Conservation (phyloP, 805 yeast species). For the Jamesozyma lodderae region DNA sequence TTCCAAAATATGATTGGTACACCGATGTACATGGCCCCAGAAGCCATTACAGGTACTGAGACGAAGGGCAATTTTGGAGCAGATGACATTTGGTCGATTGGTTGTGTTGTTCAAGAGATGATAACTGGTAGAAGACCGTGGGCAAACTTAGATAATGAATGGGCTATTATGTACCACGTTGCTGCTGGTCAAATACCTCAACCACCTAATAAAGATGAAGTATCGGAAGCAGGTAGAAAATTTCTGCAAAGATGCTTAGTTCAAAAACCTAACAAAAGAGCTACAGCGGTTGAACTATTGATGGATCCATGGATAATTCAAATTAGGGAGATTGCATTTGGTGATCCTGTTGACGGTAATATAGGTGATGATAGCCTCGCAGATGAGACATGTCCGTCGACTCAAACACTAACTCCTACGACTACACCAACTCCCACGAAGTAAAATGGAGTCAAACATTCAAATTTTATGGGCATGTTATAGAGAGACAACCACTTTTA, state of each 20-base stretch:
- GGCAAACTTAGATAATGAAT: conserved; percentile 95
- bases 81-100: conserved; percentile 89
- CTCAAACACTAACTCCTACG: no score
- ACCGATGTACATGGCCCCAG: conserved; percentile 99
- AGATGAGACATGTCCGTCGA: no score
- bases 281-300: conserved; percentile 75
- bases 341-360: not conserved
- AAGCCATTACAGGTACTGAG: conserved; percentile 74
- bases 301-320: conserved; percentile 84
- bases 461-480: no score
- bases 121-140: conserved; percentile 95
- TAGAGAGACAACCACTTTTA: no score
- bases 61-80: conserved; percentile 33
- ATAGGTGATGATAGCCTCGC: no score
- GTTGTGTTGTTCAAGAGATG: conserved; percentile 95
- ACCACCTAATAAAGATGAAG: conserved; percentile 69
- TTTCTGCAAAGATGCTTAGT: conserved; percentile 73
- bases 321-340: conserved; percentile 63
- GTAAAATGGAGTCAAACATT: no score
- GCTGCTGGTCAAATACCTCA: conserved; percentile 92
- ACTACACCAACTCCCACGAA: no score
- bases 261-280: conserved; percentile 72
- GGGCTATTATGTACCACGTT: conserved; percentile 97
- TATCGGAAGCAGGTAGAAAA: conserved; percentile 66
- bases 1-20: conserved; percentile 67